phyloP scores from a whole-genome alignment of 164 flowering plant species.

The Taxillus chinensis region DNA sequence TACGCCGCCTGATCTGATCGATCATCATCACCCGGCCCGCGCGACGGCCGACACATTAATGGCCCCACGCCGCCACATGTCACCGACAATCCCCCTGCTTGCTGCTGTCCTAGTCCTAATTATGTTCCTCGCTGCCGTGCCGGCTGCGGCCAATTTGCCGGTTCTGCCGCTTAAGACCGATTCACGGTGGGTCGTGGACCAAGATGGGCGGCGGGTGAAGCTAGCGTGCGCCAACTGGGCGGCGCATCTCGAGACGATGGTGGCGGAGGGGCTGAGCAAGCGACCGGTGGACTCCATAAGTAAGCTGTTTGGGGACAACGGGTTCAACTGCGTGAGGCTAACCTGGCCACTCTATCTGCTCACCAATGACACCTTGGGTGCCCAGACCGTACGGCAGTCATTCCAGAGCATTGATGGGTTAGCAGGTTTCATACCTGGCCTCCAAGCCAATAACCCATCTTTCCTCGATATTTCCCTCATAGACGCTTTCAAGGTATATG shows the following conservation, averaged over 20 bases:
- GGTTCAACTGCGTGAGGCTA: conserved; percentile 15
- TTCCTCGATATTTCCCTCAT: conserved; percentile 4
- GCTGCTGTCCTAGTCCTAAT: no score
- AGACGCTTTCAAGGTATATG: conserved; percentile 3
- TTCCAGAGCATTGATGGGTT: conserved; percentile 2
- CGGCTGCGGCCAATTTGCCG: no score
- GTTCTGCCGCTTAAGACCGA: conserved; percentile 9
- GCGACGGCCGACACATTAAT: no score
- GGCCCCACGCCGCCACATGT: no score
- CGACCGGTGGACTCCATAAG: conserved; percentile 9
- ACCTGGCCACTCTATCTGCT: conserved; percentile 6
- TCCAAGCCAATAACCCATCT: conserved; percentile 8
- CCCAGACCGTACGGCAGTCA: conserved; percentile 7
- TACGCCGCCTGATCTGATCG: no score
- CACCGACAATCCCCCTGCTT: no score
- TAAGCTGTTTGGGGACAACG: not conserved
- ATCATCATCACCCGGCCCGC: no score
- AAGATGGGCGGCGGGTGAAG: conserved; percentile 10
- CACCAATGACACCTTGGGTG: conserved; percentile 1
- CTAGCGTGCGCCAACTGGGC: conserved; percentile 13
- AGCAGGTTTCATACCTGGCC: not conserved
- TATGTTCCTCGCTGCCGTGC: no score
- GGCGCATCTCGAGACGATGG: conserved; percentile 5
- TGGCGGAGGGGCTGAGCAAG: conserved; percentile 13
- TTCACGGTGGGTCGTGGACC: conserved; percentile 13